These are phyloP conservation scores for Wickerhamomyces subpelliculosus DNA, from an alignment of 805 yeast species.

Conservation along the genomic window DNA sequence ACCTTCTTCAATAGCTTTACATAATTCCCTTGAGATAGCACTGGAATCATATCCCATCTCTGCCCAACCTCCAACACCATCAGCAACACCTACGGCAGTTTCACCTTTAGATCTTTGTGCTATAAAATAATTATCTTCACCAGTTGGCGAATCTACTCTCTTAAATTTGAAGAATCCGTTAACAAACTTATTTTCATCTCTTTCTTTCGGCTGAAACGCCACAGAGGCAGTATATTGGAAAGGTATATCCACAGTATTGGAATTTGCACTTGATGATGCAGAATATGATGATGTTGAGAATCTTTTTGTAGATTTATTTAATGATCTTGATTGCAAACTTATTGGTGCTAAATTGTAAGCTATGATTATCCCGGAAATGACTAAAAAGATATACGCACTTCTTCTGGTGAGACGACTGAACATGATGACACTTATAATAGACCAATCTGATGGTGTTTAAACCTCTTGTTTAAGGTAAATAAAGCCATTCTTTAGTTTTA, in stretches of 20 bases:
- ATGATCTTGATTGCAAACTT: background rate
- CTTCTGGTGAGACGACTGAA: slow-evolving; percentile 12
- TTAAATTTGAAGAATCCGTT: slow-evolving; percentile 21
- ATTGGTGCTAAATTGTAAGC: slow-evolving; percentile 16
- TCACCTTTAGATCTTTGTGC: slow-evolving; percentile 25
- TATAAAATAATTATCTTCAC: slow-evolving; percentile 70
- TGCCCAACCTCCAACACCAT: slow-evolving; percentile 98
- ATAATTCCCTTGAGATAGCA: slow-evolving; percentile 77
- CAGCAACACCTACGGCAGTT: slow-evolving; percentile 75
- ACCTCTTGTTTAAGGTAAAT: too few relatives aligned
- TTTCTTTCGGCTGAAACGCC: slow-evolving; percentile 68
- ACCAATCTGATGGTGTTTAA: too few relatives aligned
- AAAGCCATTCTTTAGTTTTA: too few relatives aligned
- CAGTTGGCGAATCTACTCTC: slow-evolving; percentile 51
- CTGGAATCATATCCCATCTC: slow-evolving; percentile 87
- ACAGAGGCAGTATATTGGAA: slow-evolving; percentile 52
- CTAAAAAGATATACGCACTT: slow-evolving; percentile 17
- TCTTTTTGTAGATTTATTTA: background rate
- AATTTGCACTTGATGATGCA: slow-evolving; percentile 9
- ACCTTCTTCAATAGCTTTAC: slow-evolving; percentile 42
- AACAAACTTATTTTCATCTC: slow-evolving; percentile 44
- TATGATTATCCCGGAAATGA: slow-evolving; percentile 9
- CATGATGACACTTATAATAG: slow-evolving; percentile 4
- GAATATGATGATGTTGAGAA: slow-evolving; percentile 12
- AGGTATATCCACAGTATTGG: slow-evolving; percentile 14